Base-by-base conservation (phyloP, 1,284 basidiomycete genomes). In the Ustilago lituana region DNA sequence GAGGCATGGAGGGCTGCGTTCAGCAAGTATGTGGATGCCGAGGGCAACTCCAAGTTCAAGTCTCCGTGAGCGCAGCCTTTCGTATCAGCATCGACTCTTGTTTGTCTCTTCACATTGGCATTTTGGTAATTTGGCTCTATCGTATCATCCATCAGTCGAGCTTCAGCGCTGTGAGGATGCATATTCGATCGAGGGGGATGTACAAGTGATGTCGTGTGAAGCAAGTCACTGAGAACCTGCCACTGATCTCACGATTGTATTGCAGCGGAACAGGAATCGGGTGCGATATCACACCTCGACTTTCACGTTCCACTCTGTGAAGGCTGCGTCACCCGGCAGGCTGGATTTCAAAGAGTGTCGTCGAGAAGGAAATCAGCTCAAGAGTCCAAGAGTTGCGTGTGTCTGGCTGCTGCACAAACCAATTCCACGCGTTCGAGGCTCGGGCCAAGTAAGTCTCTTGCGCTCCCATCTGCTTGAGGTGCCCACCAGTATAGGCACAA, bases 1-100 rank as follows among this genome's bases (percentile, higher is more conserved):
- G 85, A 85, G 38, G 89, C 87, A 1, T 94, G 91, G 91, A 31
- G 55, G 1, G 19, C 39, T 9, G 74, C 76, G 1, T 78, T 60
- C 46, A 51, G 57, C 40, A 72, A 63, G 46, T 76, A 68, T 32
- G 20, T 76, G 15, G 60, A 66, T n/a, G 41, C 38, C 9, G 60
- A 74, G 27, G 74, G 74, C 46, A 65, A 63, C 49, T 58, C 63
- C 20, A 67, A 52, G 52, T 65, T 73, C 61, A 62, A 57, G 56
- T 45, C 53, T 23, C 39, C 49, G 12, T 68, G 26, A 47, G 24
- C 36, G 4, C n/a, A n/a, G n/a, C n/a, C n/a, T 29, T 10, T 27
- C 3, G 20, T 26, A 5, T 46, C 1, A 9, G 22, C 22, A n/a
- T 36, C 23, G 17, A 29, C 39, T 11, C 19, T 27, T 7, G n/a